Conservation (phyloP, 148 eudicot genomes). For the Vaccinium darrowii region DNA sequence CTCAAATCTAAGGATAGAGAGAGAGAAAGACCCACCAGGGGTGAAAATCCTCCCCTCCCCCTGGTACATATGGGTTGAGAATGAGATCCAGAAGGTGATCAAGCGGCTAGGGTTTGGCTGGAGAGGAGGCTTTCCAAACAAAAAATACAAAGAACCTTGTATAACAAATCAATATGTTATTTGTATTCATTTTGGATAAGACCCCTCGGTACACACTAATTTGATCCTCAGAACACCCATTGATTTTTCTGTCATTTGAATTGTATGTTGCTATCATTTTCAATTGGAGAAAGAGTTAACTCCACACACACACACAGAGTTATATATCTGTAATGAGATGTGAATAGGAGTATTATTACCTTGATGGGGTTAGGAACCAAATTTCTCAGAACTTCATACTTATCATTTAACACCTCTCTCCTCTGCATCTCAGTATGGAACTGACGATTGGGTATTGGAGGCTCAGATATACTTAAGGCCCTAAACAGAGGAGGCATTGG, state of each 20-base stretch:
- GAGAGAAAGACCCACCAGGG: too few relatives aligned
- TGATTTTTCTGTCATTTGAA: neutral
- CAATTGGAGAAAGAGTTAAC: neutral
- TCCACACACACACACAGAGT: too few relatives aligned
- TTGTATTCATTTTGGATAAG: too few relatives aligned
- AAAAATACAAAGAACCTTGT: neutral
- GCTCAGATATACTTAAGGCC: constrained; percentile 42
- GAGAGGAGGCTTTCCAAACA: too few relatives aligned
- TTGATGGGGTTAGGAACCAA: constrained; percentile 72
- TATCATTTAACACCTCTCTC: constrained; percentile 60
- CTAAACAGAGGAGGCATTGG: constrained; percentile 53
- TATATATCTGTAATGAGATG: too few relatives aligned
- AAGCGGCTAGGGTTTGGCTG: too few relatives aligned
- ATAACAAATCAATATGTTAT: neutral
- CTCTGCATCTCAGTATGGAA: constrained; percentile 75
- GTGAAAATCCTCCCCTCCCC: too few relatives aligned
- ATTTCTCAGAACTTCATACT: constrained; percentile 44
- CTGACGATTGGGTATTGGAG: constrained; percentile 46
- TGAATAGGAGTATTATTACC: constrained; percentile 41
- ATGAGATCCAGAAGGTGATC: too few relatives aligned
- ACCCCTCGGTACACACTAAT: neutral
- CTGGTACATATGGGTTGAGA: too few relatives aligned
- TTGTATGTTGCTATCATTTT: neutral
- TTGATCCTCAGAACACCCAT: neutral
- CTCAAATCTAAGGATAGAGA: too few relatives aligned